Conservation (phyloP, 2,329 filamentous ascomycete species). For the Ilyonectria sp. region DNA sequence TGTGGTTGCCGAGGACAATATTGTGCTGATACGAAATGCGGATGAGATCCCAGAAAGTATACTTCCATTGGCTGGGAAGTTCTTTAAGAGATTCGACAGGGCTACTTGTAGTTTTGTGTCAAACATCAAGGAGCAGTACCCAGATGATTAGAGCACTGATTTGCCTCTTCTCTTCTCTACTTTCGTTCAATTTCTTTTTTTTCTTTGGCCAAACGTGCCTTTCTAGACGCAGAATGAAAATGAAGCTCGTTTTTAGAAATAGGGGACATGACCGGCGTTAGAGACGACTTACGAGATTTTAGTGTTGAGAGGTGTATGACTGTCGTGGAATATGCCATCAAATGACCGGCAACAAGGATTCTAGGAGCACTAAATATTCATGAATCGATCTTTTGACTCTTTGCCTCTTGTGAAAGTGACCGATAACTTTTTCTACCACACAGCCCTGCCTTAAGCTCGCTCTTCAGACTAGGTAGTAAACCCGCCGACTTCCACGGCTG, state of each 20-base stretch:
- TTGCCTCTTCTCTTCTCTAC: not conserved
- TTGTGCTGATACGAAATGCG: constrained; percentile 71
- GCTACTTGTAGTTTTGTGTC: constrained; percentile 81
- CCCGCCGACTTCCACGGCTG: not conserved
- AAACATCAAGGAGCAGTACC: constrained; percentile 85
- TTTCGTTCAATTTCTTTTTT: not conserved
- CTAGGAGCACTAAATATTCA: constrained; percentile 19
- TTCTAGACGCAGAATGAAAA: not conserved
- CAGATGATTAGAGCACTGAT: constrained; percentile 77
- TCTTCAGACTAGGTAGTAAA: not conserved
- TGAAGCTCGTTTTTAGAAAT: constrained; percentile 2
- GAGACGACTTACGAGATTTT: constrained; percentile 4
- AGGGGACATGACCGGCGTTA: constrained; percentile 15
- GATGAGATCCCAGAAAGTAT: constrained; percentile 69
- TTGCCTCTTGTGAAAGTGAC: not conserved
- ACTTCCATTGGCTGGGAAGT: constrained; percentile 81
- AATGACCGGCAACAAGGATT: not conserved
- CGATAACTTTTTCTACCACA: not conserved
- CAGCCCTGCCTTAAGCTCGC: not conserved
- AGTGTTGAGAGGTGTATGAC: constrained; percentile 16
- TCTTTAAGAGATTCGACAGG: constrained; percentile 89
- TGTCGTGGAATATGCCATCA: not conserved
- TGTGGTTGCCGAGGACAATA: constrained; percentile 78
- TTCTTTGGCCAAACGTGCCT: not conserved
- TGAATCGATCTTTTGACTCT: not conserved